Evolutionary conservation across 441 rosid species (phyloP), one percentile per base, ranked within the genome.

Genomic region (Brassica hybrid): DNA sequence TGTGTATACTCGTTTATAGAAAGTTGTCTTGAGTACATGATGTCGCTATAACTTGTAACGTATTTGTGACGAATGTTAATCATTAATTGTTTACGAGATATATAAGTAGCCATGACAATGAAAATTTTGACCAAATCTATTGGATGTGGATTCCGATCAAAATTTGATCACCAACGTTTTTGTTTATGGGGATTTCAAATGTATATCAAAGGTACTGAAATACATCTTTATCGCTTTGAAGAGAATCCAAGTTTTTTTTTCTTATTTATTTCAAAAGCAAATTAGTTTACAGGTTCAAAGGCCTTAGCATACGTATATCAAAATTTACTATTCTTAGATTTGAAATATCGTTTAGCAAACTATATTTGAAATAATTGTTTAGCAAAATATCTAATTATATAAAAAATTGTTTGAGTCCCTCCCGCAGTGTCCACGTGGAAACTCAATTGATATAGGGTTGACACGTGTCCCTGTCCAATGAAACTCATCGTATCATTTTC

Each of bases 1-100:
- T 32, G 12, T 72, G 77, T 59, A 45, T 34, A 32, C 6, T 36
- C 69, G 8, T 66, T 66, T 72, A 32, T 78, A 72, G 16, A 50
- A 45, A 58, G 43, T 45, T 19, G 32, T 41, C 60, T 71, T 57
- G 54, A 30, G 25, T 48, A 57, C 36, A 52, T 23, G 58, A 43
- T 43, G 1, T 43, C n/a, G 27, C 17, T 48, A 76, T 14, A 69
- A 32, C 41, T 69, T 76, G 41, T 18, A 59, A 59, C 6, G 43
- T 16, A 27, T 48, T 8, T 59, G 19, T 27, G 16, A 48, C 16
- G 17, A 43, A 58, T 75, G 23, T 11, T 21, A 14, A 41, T 74
- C n/a, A 48, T 48, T 48, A 25, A 41, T 17, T 65, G 16, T 56
- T 50, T 56, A 74, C 13, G 65, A 74, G 58, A 38, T 23, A 38